Evolutionary conservation across 2,329 filamentous ascomycete genomes (phyloP).

Genomic region (Fusarium chaquense): DNA sequence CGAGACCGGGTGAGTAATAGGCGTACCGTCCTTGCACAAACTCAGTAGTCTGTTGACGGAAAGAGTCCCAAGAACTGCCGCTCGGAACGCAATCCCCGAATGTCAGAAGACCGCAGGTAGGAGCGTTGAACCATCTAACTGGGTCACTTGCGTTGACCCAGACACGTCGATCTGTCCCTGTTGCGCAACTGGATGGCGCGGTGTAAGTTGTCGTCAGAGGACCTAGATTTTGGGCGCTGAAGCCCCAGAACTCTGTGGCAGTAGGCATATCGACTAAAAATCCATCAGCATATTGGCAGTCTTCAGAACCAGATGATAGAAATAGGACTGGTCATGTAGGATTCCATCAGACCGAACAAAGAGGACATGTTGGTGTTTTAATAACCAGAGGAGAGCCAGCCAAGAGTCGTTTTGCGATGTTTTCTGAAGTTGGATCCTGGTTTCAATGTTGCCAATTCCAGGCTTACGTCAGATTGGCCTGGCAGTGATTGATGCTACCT

Average conservation of each 20-base stretch:
- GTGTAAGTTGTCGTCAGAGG: background rate
- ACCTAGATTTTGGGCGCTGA: background rate
- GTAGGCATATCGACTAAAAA: background rate
- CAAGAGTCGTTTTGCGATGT: background rate
- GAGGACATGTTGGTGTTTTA: background rate
- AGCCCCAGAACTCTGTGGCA: background rate
- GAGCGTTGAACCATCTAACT: background rate
- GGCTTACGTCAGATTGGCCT: background rate
- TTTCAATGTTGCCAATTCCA: background rate
- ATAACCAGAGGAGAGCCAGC: background rate
- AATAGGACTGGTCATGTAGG: background rate
- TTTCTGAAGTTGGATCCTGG: background rate
- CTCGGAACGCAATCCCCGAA: slow-evolving; percentile 39
- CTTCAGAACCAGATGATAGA: background rate
- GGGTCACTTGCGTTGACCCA: background rate
- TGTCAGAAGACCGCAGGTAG: background rate
- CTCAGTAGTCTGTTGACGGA: background rate
- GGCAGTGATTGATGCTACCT: background rate
- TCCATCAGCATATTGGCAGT: background rate
- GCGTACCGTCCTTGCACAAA: background rate
- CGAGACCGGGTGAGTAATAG: slow-evolving; percentile 5
- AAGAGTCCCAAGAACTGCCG: slow-evolving; percentile 1
- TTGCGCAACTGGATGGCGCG: background rate
- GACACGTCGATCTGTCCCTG: background rate
- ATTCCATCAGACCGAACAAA: no score